phyloP scores from a whole-genome alignment of 257 asterid species.

The Ballota nigra region DNA sequence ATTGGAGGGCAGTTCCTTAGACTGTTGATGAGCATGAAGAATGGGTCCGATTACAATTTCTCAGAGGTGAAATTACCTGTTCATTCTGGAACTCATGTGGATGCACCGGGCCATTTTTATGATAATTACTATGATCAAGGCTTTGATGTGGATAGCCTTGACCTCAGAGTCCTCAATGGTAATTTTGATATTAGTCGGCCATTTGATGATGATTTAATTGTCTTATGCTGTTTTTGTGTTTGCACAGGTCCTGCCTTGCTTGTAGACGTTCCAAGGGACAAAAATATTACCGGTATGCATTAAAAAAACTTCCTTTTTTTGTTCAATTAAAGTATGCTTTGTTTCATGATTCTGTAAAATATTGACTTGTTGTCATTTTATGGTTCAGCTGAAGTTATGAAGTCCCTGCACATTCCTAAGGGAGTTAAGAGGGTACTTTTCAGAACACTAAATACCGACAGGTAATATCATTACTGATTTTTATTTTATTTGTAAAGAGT shows the following conservation, averaged over 20 bases:
- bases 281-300: conserved; percentile 72
- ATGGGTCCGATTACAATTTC: conserved; percentile 77
- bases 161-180: conserved; percentile 77
- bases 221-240: conserved; percentile 12
- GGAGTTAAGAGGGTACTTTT: conserved; percentile 92
- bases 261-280: conserved; percentile 90
- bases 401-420: conserved; percentile 76
- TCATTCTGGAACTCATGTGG: conserved; percentile 92
- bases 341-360: too few species aligned
- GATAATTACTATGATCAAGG: conserved; percentile 68
- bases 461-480: conserved; percentile 39
- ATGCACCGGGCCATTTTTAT: conserved; percentile 83
- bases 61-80: conserved; percentile 61
- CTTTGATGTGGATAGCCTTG: conserved; percentile 75
- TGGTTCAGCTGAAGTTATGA: conserved; percentile 77
- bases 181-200: background rate
- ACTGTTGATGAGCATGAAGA: conserved; percentile 68
- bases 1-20: conserved; percentile 51
- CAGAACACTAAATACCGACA: conserved; percentile 92
- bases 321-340: too few species aligned
- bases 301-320: too few species aligned
- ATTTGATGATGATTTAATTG: conserved; percentile 2
- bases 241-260: conserved; percentile 82
- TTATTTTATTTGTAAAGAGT: background rate
- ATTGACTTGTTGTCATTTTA: too few species aligned